These are phyloP conservation scores for Vickermania ingenoplastis DNA, from an alignment of 208 protist species.

Conservation along the genomic window DNA sequence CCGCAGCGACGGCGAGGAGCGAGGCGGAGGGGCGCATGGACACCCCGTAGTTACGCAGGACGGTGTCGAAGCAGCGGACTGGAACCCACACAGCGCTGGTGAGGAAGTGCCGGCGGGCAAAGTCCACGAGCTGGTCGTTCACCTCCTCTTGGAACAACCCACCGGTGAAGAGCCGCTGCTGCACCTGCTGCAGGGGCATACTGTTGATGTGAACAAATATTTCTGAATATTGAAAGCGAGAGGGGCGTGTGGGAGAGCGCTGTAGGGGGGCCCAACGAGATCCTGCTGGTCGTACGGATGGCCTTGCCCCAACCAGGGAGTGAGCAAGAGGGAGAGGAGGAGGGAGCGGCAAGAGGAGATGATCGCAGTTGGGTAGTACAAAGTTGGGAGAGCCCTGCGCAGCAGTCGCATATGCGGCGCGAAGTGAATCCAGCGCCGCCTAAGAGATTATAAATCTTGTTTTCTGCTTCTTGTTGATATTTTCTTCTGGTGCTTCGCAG, in stretches of 20 bases:
- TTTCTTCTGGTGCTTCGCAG: too few species aligned
- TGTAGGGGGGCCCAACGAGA: background rate
- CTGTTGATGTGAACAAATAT: background rate
- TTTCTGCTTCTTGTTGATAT: too few species aligned
- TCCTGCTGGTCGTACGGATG: too few species aligned
- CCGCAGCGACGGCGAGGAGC: constrained; percentile 45
- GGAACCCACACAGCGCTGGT: constrained; percentile 70
- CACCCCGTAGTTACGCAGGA: constrained; percentile 20
- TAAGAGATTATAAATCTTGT: too few species aligned
- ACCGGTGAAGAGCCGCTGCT: constrained; percentile 68
- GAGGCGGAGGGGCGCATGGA: constrained; percentile 51
- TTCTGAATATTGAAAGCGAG: background rate
- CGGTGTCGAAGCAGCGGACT: constrained; percentile 20
- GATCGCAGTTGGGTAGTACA: too few species aligned
- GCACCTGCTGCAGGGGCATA: background rate
- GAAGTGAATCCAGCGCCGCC: too few species aligned
- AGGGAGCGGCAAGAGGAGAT: too few species aligned
- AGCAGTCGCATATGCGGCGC: too few species aligned
- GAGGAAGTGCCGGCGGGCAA: constrained; percentile 41
- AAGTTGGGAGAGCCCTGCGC: too few species aligned
- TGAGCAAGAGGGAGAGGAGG: too few species aligned
- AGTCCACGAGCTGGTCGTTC: constrained; percentile 37
- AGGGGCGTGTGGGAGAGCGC: background rate
- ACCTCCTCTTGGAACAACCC: constrained; percentile 57
- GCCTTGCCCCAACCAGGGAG: background rate